Conservation (phyloP, 352 stramenopile genomes). For the Phytophthora chlamydospora region DNA sequence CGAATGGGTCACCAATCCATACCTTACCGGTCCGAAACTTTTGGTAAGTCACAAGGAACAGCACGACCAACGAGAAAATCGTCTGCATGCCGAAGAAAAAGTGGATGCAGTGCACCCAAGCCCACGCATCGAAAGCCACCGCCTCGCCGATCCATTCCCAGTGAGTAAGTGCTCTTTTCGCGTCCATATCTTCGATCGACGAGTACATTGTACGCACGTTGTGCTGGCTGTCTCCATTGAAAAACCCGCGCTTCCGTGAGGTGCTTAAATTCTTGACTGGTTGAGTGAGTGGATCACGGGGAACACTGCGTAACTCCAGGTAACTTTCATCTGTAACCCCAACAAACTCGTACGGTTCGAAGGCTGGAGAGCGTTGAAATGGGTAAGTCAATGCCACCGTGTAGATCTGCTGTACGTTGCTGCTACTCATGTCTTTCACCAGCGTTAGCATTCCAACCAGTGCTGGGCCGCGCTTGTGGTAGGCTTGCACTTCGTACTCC, state of each 20-base stretch:
- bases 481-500: constrained; percentile 18
- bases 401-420: constrained; percentile 11
- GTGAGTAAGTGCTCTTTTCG: constrained; percentile 6
- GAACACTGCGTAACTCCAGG: constrained; percentile 13
- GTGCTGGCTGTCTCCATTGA: constrained; percentile 22
- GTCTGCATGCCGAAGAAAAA: constrained; percentile 20
- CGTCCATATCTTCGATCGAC: constrained; percentile 11
- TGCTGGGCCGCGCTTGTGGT: constrained; percentile 11
- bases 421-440: constrained; percentile 12
- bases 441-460: background rate
- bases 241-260: constrained; percentile 20
- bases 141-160: constrained; percentile 24
- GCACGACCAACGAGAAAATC: constrained; percentile 14
- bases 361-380: constrained; percentile 5
- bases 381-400: constrained; percentile 19
- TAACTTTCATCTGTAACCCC: constrained; percentile 9
- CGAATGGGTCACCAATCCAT: constrained; percentile 40
- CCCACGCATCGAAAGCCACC: constrained; percentile 36
- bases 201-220: constrained; percentile 31
- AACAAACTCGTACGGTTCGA: constrained; percentile 1
- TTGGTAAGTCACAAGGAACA: constrained; percentile 27
- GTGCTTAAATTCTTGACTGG: constrained; percentile 25
- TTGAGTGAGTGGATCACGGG: background rate
- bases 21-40: constrained; percentile 25
- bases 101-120: constrained; percentile 37